These are phyloP conservation scores for Fusarium sarcochroum DNA, from an alignment of 2,329 filamentous ascomycete species.

Conservation along the genomic window DNA sequence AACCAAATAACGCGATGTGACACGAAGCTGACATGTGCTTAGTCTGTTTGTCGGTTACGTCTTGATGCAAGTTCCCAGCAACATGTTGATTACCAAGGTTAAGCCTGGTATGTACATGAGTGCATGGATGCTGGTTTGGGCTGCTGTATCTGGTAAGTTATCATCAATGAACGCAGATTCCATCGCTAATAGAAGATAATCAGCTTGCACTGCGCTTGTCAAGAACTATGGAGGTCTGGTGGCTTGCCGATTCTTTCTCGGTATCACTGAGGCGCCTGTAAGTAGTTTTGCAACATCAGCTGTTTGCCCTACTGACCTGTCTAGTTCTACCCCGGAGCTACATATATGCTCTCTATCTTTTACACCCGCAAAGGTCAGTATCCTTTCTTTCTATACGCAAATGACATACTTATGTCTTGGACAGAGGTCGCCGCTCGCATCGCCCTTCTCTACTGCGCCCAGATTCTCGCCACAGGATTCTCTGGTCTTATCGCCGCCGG, in stretches of 20 bases:
- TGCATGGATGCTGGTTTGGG: constrained; percentile 59
- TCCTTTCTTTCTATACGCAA: fast-evolving
- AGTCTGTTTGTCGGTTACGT: constrained; percentile 60
- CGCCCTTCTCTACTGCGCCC: constrained; percentile 71
- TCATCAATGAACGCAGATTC: no score
- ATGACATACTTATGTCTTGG: constrained; percentile 48
- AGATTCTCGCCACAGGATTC: constrained; percentile 77
- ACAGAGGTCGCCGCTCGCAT: constrained; percentile 74
- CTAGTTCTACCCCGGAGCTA: constrained; percentile 57
- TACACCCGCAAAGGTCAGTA: constrained; percentile 51
- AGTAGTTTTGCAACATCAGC: not conserved
- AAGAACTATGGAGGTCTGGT: constrained; percentile 54
- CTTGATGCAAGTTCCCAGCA: constrained; percentile 58
- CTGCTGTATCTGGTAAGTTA: constrained; percentile 51
- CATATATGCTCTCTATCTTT: constrained; percentile 54
- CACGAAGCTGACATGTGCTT: constrained; percentile 7
- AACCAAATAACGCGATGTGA: fast-evolving
- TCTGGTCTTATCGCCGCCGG: constrained; percentile 73
- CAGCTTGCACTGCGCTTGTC: constrained; percentile 55
- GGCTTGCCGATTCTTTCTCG: constrained; percentile 56
- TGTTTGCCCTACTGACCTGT: not conserved
- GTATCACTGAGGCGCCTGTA: constrained; percentile 57
- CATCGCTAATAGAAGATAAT: not conserved
- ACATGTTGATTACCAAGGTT: constrained; percentile 60
- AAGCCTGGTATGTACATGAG: constrained; percentile 60